Evolutionary conservation across 345 rosid genomes (phyloP), one percentile per base, ranked within the genome.

Genomic region (Ceriops decandra): DNA sequence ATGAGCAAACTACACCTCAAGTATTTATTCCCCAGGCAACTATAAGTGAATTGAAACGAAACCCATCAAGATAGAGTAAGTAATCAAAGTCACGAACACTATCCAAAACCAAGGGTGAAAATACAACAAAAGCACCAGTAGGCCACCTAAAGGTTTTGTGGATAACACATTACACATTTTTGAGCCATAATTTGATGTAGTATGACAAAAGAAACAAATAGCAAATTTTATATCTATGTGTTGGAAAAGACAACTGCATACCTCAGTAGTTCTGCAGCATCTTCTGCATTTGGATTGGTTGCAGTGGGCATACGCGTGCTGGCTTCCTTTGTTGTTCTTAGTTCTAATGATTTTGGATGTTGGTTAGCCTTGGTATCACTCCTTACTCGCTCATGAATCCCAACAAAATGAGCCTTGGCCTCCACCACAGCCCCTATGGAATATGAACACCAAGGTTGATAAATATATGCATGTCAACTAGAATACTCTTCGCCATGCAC

Each of bases 201-300:
- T 13, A 15, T 42, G 17, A 42, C 19, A 42, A 42, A 42, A 11
- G 17, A 42, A 42, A 42, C 24, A 54, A 54, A 54, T 22, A 3
- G 13, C 16, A 27, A 22, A 22, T 30, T 15, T 2, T 22, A 9
- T 54, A 19, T 22, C 30, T 0, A 0, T 9, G 16, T n/a, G 38
- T 57, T 8, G 21, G 28, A 32, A 72, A 63, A 36, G 63, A 63
- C 2, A 19, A 66, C 4, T 15, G 51, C 17, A 62, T 66, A 90
- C 98, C 95, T 87, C 66, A 91, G 74, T 67, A 95, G 85, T 35
- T 89, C 96, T 30, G 96, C 96, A 60, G 96, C 96, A 76, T 95
- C 99, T 80, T 91, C 93, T 42, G 93, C 95, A 35, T 74, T 80
- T 20, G 99, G 99, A 81, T 87, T 95, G 65, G 96, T 71, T 60